Evolutionary conservation across 2,329 filamentous ascomycete genomes (phyloP).

Genomic region (Daldinia sp.): DNA sequence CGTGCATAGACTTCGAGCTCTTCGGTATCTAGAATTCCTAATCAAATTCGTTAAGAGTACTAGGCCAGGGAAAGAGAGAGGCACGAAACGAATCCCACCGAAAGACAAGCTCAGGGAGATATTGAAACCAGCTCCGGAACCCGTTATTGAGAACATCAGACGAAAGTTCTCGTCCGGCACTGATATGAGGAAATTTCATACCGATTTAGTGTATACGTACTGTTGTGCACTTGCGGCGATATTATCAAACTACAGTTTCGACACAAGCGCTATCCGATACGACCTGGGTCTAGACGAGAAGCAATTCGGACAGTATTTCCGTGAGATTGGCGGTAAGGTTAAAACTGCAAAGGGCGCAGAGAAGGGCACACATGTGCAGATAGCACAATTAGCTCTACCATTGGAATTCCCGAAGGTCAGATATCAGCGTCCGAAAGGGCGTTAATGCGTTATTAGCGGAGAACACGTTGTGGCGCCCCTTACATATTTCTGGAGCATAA

Average conservation of each 20-base stretch:
- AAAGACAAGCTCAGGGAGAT: constrained; percentile 68
- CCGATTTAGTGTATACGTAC: constrained; percentile 76
- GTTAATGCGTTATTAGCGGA: constrained; percentile 23
- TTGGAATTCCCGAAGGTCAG: constrained; percentile 78
- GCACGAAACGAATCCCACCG: constrained; percentile 62
- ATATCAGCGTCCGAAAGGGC: constrained; percentile 42
- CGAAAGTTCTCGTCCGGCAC: constrained; percentile 72
- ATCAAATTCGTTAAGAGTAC: constrained; percentile 61
- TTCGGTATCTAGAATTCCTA: constrained; percentile 68
- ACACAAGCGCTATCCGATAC: constrained; percentile 73
- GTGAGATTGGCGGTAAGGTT: constrained; percentile 77
- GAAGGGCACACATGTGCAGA: constrained; percentile 60
- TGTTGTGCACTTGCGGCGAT: constrained; percentile 75
- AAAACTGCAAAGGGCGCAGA: constrained; percentile 68
- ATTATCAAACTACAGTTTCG: constrained; percentile 76
- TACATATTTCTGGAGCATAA: background rate
- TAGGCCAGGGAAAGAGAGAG: constrained; percentile 56
- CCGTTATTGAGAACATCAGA: constrained; percentile 71
- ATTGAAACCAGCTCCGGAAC: constrained; percentile 65
- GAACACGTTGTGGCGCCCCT: background rate
- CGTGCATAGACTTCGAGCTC: constrained; percentile 62
- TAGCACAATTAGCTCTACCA: constrained; percentile 79
- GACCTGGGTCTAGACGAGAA: constrained; percentile 77
- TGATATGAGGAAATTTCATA: constrained; percentile 74
- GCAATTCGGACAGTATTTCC: constrained; percentile 75